Base-by-base conservation (phyloP, 2,329 filamentous ascomycete genomes). In the Alternaria ethzedia region DNA sequence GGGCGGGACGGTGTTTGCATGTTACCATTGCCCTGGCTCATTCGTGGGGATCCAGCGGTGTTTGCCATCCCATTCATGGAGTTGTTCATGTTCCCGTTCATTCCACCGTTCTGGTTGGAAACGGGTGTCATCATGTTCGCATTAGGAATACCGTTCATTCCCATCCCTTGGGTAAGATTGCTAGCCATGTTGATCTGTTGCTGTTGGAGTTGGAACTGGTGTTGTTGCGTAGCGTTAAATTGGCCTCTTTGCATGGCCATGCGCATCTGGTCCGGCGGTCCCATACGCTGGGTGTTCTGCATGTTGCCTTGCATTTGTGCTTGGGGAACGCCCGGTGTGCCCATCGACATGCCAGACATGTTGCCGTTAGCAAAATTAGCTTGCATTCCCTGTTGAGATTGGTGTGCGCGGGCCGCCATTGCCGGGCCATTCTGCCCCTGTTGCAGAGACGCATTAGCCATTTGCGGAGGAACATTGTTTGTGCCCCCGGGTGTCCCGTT, bases 301-400 rank as follows among this genome's bases (percentile, higher is more conserved):
- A 86, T 83, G 32, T 85, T 82, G 15, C 85, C 84, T 71, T 91
- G 89, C 82, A 93, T 86, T 68, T 91, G 91, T 23, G 90, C 89
- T 75, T 92, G 90, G 41, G 89, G 88, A 23, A 91, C 84, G 49
- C 87, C 86, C 63, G 88, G 88, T 3, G 57, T 84, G 71, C 80
- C 87, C 84, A 74, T 86, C 78, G 75, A 85, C 84, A 71, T 84
- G 76, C 68, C 86, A 81, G 71, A 82, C 81, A 79, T 88, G 84
- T 73, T 78, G 3, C 79, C 79, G 58, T 83, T 83, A 3, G 74
- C 78, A 60, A 86, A 82, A 32, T 83, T 83, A 68, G 83, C 83
- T 64, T 83, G 82, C 69, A 86, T 76, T 10, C 81, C 81, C 64
- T 81, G 82, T 58, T 82, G 79, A 15, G 66, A 68, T 64, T 76